phyloP scores from a whole-genome alignment of 495 filamentous ascomycete species.

The Xylaria nigripes region DNA sequence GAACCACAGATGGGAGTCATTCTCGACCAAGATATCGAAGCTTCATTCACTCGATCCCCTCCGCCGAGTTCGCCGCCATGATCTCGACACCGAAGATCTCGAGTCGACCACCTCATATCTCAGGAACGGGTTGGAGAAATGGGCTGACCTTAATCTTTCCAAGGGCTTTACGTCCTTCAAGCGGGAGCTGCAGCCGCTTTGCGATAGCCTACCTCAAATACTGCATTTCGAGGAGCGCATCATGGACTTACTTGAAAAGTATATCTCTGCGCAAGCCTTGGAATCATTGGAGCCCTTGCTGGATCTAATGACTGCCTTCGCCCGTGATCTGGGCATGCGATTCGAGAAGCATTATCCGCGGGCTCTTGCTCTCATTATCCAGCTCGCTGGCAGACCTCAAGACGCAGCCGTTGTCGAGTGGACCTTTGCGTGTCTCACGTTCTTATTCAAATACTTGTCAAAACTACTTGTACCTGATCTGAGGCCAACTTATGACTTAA shows the following conservation, averaged over 20 bases:
- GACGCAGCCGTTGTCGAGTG: conserved; percentile 82
- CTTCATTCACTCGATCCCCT: conserved; percentile 82
- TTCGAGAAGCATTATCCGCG: conserved; percentile 82
- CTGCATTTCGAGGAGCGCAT: conserved; percentile 80
- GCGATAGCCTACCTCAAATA: conserved; percentile 84
- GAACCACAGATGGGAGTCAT: conserved; percentile 82
- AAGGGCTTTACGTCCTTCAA: conserved; percentile 67
- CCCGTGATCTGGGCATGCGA: conserved; percentile 76
- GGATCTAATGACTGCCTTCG: conserved; percentile 77
- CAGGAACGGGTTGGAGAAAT: conserved; percentile 70
- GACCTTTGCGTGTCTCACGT: conserved; percentile 91
- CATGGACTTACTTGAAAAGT: conserved; percentile 64
- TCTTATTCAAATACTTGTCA: conserved; percentile 94
- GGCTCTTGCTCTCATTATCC: conserved; percentile 58
- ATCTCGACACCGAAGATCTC: conserved; percentile 68
- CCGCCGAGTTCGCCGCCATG: conserved; percentile 71
- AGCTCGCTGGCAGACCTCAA: conserved; percentile 39
- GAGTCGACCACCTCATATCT: conserved; percentile 69
- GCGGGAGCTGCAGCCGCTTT: conserved; percentile 62
- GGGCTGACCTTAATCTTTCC: conserved; percentile 84
- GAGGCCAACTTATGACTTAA: conserved; percentile 68
- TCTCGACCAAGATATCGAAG: conserved; percentile 87
- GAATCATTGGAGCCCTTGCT: conserved; percentile 78
- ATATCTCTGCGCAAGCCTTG: conserved; percentile 67
- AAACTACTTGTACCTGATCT: conserved; percentile 77